Base-by-base conservation (phyloP, 78 protist species). In the Guillardia theta region DNA sequence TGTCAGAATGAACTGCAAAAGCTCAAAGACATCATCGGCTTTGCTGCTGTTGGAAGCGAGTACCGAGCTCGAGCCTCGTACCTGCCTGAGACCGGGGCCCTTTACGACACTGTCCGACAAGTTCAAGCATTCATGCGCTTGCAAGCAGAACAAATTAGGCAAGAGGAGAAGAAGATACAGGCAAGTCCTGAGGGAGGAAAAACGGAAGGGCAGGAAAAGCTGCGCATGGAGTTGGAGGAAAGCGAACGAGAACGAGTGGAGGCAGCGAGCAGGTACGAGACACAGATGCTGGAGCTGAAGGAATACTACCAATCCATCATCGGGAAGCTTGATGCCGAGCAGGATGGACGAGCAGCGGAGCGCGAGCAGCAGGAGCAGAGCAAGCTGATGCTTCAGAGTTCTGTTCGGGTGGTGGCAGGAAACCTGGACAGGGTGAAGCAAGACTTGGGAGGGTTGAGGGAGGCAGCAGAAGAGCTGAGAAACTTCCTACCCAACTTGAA, bases 1-100 rank as follows among this genome's bases (percentile, higher is more conserved):
- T 70, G 83, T 43, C 83, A 70, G 83, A 70, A 70, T 43, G 83
- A 70, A 43, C 83, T 70, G 1, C 83, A 70, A 6, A 70, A 70
- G 22, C 83, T 70, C 83, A 70, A 70, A 24, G 83, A 70, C 83
- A 70, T 70, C 22, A 24, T 70, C 0, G 83, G 83, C 83, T 70
- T 70, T 6, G 41, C 83, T 22, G 27, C 9, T 36, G 41, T 33
- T 4, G 36, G 36, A 36, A 24, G 12, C 8, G 22, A 70, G 21
- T 70, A 33, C 83, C n/a, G 22, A 6, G 41, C 83, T 12, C 6
- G 83, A 43, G 36, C 27, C 83, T 70, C 83, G 41, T 70, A 70
- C 83, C 83, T 70, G 0, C 83, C 83, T 1, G 83, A 70, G 33
- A 70, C 83, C 22, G 83, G 83, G 41, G 46, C 83, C 46, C 83